Evolutionary conservation across 2,329 filamentous ascomycete species (phyloP).

Genomic region (Cytospora mali): DNA sequence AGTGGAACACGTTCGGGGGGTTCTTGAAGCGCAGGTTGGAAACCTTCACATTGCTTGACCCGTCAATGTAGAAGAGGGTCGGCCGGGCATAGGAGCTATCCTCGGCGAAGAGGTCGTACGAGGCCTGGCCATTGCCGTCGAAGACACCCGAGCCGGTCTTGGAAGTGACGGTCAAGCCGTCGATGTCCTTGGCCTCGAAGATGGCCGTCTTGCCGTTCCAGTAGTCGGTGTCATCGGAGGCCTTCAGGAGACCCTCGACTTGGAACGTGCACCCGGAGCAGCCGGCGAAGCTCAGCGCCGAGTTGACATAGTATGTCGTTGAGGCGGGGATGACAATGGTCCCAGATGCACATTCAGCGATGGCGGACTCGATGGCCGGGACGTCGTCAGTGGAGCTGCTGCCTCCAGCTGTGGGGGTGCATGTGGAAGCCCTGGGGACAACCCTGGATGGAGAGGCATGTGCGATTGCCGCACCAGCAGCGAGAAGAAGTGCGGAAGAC

Average conservation of each 20-base stretch:
- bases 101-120: slow-evolving; percentile 44
- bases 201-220: slow-evolving; percentile 46
- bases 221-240: slow-evolving; percentile 42
- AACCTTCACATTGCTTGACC: slow-evolving; percentile 41
- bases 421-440: slow-evolving; percentile 18
- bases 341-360: slow-evolving; percentile 42
- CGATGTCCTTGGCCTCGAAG: slow-evolving; percentile 42
- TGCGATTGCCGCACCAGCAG: neutral
- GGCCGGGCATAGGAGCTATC: slow-evolving; percentile 44
- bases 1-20: slow-evolving; percentile 49
- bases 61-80: slow-evolving; percentile 45
- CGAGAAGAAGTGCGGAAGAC: neutral
- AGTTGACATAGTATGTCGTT: slow-evolving; percentile 46
- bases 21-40: slow-evolving; percentile 44
- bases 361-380: slow-evolving; percentile 46
- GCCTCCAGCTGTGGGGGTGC: slow-evolving; percentile 26
- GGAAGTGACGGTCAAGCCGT: slow-evolving; percentile 43
- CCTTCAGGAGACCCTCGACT: slow-evolving; percentile 47
- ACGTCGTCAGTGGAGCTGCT: slow-evolving; percentile 42
- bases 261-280: slow-evolving; percentile 49
- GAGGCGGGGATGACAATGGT: slow-evolving; percentile 47
- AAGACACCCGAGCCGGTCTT: slow-evolving; percentile 45
- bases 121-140: slow-evolving; percentile 50
- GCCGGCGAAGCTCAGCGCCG: slow-evolving; percentile 44
- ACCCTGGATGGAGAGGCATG: neutral